phyloP scores from a whole-genome alignment of 1,284 basidiomycete genomes.

The Polyporus tsugae region DNA sequence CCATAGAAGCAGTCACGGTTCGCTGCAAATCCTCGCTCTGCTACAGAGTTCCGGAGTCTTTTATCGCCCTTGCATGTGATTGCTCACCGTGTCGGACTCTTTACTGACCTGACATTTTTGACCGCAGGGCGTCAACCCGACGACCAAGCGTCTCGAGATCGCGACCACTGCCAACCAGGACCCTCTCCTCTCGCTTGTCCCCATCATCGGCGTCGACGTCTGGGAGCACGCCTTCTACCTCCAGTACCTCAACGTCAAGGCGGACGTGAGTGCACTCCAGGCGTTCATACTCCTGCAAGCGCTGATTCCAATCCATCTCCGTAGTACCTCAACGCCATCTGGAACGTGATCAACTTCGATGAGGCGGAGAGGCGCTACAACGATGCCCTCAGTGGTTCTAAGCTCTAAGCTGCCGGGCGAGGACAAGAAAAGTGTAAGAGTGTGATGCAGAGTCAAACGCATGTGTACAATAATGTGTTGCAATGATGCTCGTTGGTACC shows the following conservation, averaged over 20 bases:
- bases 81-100: neutral
- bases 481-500: slow-evolving; percentile 19
- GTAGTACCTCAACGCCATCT: slow-evolving; percentile 84
- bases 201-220: slow-evolving; percentile 89
- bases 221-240: slow-evolving; percentile 88
- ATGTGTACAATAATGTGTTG: slow-evolving; percentile 29
- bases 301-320: slow-evolving; percentile 6
- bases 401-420: slow-evolving; percentile 24
- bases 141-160: slow-evolving; percentile 74
- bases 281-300: neutral
- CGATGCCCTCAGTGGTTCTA: slow-evolving; percentile 49
- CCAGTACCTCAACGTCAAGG: slow-evolving; percentile 82
- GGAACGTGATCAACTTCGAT: slow-evolving; percentile 85
- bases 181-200: slow-evolving; percentile 78
- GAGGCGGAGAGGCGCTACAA: slow-evolving; percentile 77
- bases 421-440: slow-evolving; percentile 24
- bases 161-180: slow-evolving; percentile 90
- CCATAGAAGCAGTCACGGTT: neutral
- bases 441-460: slow-evolving; percentile 20
- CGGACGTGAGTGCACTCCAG: slow-evolving; percentile 58
- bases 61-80: slow-evolving; percentile 5
- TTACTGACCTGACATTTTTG: neutral
- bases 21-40: neutral
- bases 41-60: neutral
- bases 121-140: slow-evolving; percentile 67